A percentile compares a stretch with the other conserved stretches of the same genome.
Evolutionary conservation across 1,284 basidiomycete genomes (phyloP).

Genomic region (Fomitopsis pinicola): DNA sequence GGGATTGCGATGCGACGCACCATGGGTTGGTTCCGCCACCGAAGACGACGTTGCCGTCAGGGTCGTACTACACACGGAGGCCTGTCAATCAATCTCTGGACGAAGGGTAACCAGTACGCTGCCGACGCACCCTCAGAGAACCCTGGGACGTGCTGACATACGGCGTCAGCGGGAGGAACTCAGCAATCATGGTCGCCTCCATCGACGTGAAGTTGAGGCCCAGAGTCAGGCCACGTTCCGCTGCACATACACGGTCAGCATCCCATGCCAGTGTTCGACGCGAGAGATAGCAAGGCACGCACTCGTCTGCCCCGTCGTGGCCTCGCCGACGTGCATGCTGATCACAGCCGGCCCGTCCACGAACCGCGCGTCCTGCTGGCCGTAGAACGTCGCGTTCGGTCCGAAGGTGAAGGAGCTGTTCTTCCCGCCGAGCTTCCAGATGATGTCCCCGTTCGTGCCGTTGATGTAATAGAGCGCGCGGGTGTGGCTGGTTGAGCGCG

Average conservation of each 20-base stretch:
- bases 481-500: not conserved
- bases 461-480: not conserved
- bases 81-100: not conserved
- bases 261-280: not conserved
- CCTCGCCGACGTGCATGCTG: not conserved
- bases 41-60: not conserved
- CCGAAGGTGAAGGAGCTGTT: not conserved
- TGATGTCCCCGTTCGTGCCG: not conserved
- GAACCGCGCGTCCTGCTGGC: not conserved
- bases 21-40: not conserved
- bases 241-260: not conserved
- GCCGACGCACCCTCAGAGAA: not conserved
- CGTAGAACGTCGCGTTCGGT: not conserved
- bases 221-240: not conserved
- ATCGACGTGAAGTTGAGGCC: not conserved
- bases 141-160: not conserved
- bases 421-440: conserved; percentile 1
- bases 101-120: too few species aligned
- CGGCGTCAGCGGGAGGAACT: not conserved
- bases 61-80: not conserved
- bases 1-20: not conserved
- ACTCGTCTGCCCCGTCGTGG: not conserved
- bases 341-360: not conserved
- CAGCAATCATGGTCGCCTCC: not conserved
- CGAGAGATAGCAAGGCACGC: not conserved